Base-by-base conservation (phyloP, 192 early-diverging fungal genomes). In the Geranomyces variabilis region DNA sequence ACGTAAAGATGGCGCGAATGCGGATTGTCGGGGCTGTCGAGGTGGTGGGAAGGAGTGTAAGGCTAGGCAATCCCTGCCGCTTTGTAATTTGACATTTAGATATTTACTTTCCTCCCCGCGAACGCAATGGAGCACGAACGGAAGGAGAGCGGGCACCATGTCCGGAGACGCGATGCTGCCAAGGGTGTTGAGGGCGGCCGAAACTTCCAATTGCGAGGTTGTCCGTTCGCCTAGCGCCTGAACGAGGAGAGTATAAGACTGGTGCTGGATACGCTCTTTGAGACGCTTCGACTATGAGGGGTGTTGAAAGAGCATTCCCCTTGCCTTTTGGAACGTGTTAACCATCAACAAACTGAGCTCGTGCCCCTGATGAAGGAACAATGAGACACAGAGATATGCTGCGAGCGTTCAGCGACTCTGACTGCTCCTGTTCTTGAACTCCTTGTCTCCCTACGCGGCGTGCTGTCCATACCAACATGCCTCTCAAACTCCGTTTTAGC, bases 291-390 rank as follows among this genome's bases (percentile, higher is more conserved):
- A 41, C 36, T 41, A 7, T 41, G 36, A 41, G 5, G 36, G 36
- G 36, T 41, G 36, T 41, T 10, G 10, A 41, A 41, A 10, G 36
- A 3, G 10, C 36, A 3, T 7, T 41, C 10, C 10, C 1, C 8
- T 1, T 31, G 26, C 65, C 46, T 47, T 47, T 33, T 66, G 65
- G 2, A 66, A n/a, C 1, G 65, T 66, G 21, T 66, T 66, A 46
- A 66, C 65, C 46, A 66, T 47, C 21, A 66, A 21, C 7, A 66
- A 21, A 21, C 31, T 33, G 1, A 66, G 48, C 19, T 51, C 48
- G 12, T 47, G 48, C 10, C 31, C 21, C 19, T 51, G 45, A 9
- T 29, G 45, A 22, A 66, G 48, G 30, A 66, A 66, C 29, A 51
- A 6, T 17, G 65, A 51, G 13, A 66, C 65, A 21, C 46, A 47